A percentile compares a stretch with the other conserved stretches of the same genome.
phyloP scores from a whole-genome alignment of 2,329 filamentous ascomycete genomes.

The Colletotrichum godetiae region DNA sequence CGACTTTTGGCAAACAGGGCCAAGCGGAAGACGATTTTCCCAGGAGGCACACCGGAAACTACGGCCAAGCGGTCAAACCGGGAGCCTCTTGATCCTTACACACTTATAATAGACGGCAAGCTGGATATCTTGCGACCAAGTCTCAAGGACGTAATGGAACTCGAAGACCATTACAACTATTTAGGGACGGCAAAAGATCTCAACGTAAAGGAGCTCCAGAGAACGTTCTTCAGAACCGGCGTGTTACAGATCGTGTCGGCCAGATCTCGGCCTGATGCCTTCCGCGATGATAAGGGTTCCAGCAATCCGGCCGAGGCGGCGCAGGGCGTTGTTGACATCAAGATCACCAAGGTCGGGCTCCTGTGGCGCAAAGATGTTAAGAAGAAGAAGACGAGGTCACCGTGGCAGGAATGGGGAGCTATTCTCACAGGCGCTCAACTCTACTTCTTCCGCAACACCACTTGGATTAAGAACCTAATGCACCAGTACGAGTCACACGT shows the following conservation, averaged over 20 bases:
- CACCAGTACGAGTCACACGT: slow-evolving; percentile 87
- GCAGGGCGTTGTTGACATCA: slow-evolving; percentile 95
- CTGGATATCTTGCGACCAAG: slow-evolving; percentile 85
- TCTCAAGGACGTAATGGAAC: slow-evolving; percentile 89
- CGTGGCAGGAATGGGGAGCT: slow-evolving; percentile 99
- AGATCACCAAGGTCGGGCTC: slow-evolving; percentile 94
- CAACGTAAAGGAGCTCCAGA: slow-evolving; percentile 85
- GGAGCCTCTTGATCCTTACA: slow-evolving; percentile 95
- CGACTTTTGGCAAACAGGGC: slow-evolving; percentile 77
- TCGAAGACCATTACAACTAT: slow-evolving; percentile 94
- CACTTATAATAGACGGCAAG: slow-evolving; percentile 90
- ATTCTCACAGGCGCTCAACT: slow-evolving; percentile 96
- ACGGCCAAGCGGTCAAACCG: slow-evolving; percentile 70
- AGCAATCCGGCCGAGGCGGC: slow-evolving; percentile 88
- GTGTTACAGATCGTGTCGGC: slow-evolving; percentile 95
- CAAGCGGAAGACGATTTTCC: slow-evolving; percentile 77
- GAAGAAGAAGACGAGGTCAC: slow-evolving; percentile 92
- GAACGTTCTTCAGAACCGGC: slow-evolving; percentile 90
- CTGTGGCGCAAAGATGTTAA: slow-evolving; percentile 95
- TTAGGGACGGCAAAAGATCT: slow-evolving; percentile 80
- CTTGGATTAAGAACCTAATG: slow-evolving; percentile 92
- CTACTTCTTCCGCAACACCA: slow-evolving; percentile 94
- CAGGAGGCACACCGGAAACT: slow-evolving; percentile 72
- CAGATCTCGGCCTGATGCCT: slow-evolving; percentile 92
- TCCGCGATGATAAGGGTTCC: slow-evolving; percentile 88